These are phyloP conservation scores for Aschersonia sp. DNA, from an alignment of 2,329 filamentous ascomycete genomes.

Conservation along the genomic window DNA sequence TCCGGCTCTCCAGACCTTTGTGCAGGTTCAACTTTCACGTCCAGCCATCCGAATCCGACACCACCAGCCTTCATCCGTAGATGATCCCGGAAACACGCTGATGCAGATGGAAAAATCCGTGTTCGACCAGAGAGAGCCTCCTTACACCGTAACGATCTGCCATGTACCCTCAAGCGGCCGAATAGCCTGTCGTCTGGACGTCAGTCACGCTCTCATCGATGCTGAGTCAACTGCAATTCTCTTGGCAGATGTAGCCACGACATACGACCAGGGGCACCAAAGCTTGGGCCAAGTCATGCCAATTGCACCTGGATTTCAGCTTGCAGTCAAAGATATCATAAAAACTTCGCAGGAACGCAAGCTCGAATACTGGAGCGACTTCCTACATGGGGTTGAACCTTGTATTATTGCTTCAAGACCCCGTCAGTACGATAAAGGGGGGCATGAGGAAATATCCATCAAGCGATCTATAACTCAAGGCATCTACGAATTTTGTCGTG, in stretches of 20 bases:
- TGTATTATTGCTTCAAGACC: neutral
- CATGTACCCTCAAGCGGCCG: slow-evolving; percentile 1
- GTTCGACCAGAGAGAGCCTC: slow-evolving; percentile 1
- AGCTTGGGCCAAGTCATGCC: neutral
- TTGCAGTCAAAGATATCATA: neutral
- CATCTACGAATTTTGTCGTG: slow-evolving; percentile 1
- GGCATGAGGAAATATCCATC: neutral
- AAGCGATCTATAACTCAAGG: neutral
- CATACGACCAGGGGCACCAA: slow-evolving; percentile 7
- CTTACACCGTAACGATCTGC: slow-evolving; percentile 6
- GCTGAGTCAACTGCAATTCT: slow-evolving; percentile 14
- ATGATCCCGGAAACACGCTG: neutral
- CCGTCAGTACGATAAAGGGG: neutral
- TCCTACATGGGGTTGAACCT: neutral
- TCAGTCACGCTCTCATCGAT: slow-evolving; percentile 18
- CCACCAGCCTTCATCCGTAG: neutral
- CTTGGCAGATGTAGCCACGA: slow-evolving; percentile 12
- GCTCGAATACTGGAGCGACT: neutral
- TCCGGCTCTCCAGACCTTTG: slow-evolving; percentile 2
- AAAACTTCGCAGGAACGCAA: neutral
- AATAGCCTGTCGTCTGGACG: slow-evolving; percentile 13
- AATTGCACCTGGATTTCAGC: neutral
- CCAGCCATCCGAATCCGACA: neutral
- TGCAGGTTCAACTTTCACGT: neutral
- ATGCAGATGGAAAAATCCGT: neutral